A percentile compares a stretch with the other conserved stretches of the same genome.
Conservation (phyloP, 2,329 filamentous ascomycete species). For the Cladorrhinum sp. region DNA sequence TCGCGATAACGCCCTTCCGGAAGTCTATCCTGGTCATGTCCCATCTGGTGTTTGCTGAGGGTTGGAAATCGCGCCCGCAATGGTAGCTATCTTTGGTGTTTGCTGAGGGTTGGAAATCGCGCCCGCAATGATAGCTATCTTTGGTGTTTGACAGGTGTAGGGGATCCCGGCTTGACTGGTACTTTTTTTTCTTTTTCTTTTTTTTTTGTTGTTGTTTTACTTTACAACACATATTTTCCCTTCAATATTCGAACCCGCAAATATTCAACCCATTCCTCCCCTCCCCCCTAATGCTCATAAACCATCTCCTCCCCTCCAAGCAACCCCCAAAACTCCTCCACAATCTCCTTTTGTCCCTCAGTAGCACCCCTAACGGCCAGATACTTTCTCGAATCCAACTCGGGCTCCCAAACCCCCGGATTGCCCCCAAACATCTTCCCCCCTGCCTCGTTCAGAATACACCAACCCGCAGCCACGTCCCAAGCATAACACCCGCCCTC, state of each 20-base stretch:
- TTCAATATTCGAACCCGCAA: not conserved
- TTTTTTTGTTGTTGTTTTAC: no score
- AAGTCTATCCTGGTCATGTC: no score
- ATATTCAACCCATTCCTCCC: not conserved
- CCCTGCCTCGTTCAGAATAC: conserved; percentile 70
- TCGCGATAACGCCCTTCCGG: no score
- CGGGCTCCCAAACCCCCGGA: conserved; percentile 66
- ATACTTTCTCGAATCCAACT: conserved; percentile 58
- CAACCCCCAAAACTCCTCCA: conserved; percentile 8
- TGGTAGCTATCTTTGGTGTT: no score
- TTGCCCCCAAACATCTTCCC: conserved; percentile 71
- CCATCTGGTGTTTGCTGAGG: no score
- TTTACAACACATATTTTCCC: no score
- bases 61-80: no score
- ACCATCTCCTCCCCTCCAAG: not conserved
- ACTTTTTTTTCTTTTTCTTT: no score
- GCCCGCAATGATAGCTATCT: no score
- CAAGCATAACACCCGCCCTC: conserved; percentile 82
- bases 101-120: no score
- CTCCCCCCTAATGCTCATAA: conserved; percentile 32
- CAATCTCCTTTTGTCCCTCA: conserved; percentile 56
- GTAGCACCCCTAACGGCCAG: conserved; percentile 58
- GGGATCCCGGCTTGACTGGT: no score
- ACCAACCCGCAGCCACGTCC: conserved; percentile 82
- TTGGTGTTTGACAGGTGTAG: no score